phyloP scores from a whole-genome alignment of 352 stramenopile species.

The Phytopythium litorale region DNA sequence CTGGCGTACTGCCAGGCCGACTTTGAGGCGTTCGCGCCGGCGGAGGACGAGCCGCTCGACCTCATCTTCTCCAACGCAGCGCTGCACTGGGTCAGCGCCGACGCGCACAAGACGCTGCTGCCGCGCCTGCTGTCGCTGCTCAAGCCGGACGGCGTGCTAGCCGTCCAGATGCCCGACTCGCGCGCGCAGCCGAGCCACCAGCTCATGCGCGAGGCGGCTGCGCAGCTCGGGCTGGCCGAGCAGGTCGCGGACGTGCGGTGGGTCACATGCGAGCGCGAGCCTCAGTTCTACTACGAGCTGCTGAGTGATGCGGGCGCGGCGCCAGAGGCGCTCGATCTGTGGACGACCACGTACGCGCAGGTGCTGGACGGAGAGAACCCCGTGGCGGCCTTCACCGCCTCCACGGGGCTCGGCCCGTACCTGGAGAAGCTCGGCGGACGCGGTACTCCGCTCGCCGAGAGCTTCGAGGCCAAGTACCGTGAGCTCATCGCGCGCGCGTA shows the following conservation, averaged over 20 bases:
- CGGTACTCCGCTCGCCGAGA: conserved; percentile 13
- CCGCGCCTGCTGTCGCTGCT: conserved; percentile 49
- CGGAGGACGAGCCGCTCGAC: conserved; percentile 27
- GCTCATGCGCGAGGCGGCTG: conserved; percentile 49
- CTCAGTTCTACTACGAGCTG: conserved; percentile 69
- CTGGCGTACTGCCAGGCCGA: conserved; percentile 49
- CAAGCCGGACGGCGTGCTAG: conserved; percentile 62
- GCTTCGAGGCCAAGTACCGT: conserved; percentile 54
- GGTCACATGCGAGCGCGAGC: conserved; percentile 64
- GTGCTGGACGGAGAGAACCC: conserved; percentile 58
- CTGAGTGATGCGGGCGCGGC: conserved; percentile 23
- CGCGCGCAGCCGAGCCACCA: conserved; percentile 53
- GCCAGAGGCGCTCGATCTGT: conserved; percentile 48
- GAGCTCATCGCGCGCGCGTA: conserved; percentile 53
- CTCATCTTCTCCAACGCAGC: conserved; percentile 76
- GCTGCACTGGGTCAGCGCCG: conserved; percentile 58
- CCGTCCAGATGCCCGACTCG: conserved; percentile 74
- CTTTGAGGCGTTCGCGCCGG: conserved; percentile 50
- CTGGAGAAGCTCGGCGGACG: conserved; percentile 43
- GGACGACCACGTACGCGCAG: conserved; percentile 56
- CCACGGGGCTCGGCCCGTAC: conserved; percentile 55
- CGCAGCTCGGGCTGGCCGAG: conserved; percentile 29
- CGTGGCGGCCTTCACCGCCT: conserved; percentile 65
- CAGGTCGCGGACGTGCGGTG: conserved; percentile 49
- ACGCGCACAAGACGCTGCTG: conserved; percentile 43